Conservation (phyloP, 169 alveolate species). For the Plasmodium sp. region DNA sequence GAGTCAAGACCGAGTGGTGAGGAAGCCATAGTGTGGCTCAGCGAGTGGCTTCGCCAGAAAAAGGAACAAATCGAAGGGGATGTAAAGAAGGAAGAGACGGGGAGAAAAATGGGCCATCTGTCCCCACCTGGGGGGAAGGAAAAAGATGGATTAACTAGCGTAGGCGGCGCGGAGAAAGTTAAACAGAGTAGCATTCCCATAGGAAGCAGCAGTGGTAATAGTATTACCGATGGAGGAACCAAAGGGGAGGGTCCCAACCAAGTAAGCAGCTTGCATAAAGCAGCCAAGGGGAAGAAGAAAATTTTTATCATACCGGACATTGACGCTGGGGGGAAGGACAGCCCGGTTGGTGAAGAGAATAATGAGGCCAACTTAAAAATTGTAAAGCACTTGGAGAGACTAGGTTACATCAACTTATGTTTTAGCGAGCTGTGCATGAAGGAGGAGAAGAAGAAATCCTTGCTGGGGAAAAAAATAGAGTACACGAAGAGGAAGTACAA, state of each 20-base stretch:
- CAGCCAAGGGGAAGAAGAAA: neutral
- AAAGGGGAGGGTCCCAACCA: neutral
- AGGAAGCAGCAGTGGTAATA: neutral
- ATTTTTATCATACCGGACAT: constrained; percentile 32
- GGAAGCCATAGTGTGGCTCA: constrained; percentile 30
- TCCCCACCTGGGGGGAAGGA: neutral
- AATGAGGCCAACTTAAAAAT: constrained; percentile 1
- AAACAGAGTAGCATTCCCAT: neutral
- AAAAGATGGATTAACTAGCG: neutral
- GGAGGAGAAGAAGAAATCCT: constrained; percentile 67
- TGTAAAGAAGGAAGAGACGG: neutral
- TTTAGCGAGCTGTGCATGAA: constrained; percentile 49
- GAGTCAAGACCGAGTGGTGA: constrained; percentile 20
- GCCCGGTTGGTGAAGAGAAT: neutral
- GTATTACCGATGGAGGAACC: neutral
- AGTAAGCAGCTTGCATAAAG: neutral
- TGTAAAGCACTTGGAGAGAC: constrained; percentile 50
- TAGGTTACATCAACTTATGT: constrained; percentile 34
- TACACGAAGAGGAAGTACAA: constrained; percentile 57
- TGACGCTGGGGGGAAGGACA: neutral
- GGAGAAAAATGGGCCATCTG: neutral
- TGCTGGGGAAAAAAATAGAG: constrained; percentile 72
- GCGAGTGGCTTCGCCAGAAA: constrained; percentile 45
- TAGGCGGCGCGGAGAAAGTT: neutral
- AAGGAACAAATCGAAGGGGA: neutral